Conservation (phyloP, 371 early-diverging fungal genomes). For the Mucor indicus region DNA sequence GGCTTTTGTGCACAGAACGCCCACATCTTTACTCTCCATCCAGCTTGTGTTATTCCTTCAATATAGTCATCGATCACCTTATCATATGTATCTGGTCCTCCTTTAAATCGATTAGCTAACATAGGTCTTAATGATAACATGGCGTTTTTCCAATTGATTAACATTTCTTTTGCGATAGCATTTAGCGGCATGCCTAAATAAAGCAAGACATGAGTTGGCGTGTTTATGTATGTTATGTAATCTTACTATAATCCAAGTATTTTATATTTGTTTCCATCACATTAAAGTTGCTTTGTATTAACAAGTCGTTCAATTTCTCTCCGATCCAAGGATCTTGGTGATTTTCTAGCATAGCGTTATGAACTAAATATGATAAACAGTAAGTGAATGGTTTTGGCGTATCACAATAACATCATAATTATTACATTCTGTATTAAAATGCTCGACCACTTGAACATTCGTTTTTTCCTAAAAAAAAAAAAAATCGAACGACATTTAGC, state of each 20-base stretch:
- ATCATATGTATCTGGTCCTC: conserved; percentile 23
- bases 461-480: conserved; percentile 10
- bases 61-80: conserved; percentile 28
- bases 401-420: not conserved
- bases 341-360: conserved; percentile 24
- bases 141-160: conserved; percentile 39
- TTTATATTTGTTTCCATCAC: conserved; percentile 18
- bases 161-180: conserved; percentile 38
- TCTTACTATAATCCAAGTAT: conserved; percentile 28
- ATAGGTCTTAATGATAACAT: conserved; percentile 33
- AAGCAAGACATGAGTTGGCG: not conserved
- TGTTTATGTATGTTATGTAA: not conserved
- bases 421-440: conserved; percentile 15
- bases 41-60: conserved; percentile 28
- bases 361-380: conserved; percentile 13
- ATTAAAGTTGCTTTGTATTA: conserved; percentile 22
- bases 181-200: conserved; percentile 20
- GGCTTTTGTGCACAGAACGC: conserved; percentile 30
- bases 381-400: not conserved
- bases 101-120: conserved; percentile 19
- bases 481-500: not conserved
- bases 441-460: conserved; percentile 6
- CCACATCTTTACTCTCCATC: conserved; percentile 30
- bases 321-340: conserved; percentile 38
- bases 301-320: conserved; percentile 20